phyloP scores from a whole-genome alignment of 179 eudicot genomes.

The Spinacia oleracea region DNA sequence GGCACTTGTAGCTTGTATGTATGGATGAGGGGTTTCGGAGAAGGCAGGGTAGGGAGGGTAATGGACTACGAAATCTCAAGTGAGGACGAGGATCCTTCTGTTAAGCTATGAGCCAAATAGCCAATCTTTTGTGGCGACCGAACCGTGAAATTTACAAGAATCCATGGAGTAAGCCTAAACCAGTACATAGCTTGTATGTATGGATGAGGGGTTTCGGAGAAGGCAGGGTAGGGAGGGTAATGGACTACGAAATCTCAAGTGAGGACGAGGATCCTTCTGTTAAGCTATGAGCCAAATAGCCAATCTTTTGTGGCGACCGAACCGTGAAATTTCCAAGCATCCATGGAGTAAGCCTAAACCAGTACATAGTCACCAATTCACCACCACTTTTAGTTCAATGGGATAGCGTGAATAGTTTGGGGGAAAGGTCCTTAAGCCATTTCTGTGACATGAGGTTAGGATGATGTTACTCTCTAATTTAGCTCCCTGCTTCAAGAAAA shows the following conservation, averaged over 20 bases:
- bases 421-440: too few species aligned
- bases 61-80: background rate
- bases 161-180: too few species aligned
- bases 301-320: background rate
- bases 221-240: background rate
- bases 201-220: background rate
- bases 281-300: too few species aligned
- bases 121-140: too few species aligned
- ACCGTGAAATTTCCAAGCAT: background rate
- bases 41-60: background rate
- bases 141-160: too few species aligned
- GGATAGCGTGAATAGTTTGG: background rate
- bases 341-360: background rate
- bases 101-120: too few species aligned
- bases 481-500: background rate
- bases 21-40: background rate
- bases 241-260: background rate
- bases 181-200: background rate
- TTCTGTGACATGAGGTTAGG: background rate
- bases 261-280: background rate
- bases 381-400: background rate
- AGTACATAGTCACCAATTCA: background rate
- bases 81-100: background rate
- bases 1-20: background rate
- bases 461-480: background rate